Evolutionary conservation across 1,139 yeast genomes (phyloP), one percentile per base, ranked within the genome.

Genomic region (Taphrina sp.): DNA sequence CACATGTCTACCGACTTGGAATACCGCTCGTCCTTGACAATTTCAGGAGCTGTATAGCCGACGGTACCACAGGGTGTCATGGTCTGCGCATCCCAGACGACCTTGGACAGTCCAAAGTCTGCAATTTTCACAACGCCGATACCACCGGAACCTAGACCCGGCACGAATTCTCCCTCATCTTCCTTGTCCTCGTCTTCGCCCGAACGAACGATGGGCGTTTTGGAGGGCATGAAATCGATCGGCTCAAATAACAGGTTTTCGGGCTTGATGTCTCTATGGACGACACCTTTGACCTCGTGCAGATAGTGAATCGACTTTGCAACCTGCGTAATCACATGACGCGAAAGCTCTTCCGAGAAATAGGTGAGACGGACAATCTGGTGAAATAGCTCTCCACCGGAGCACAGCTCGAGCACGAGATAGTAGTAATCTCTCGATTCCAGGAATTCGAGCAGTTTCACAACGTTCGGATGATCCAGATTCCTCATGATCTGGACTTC

Each of bases 361-460:
- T 92, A 92, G 0, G 98, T 92, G 64, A 80, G 83, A 63, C 88
- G 84, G 36, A 92, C 95, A 64, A 92, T 89, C 69, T 89, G 94
- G 65, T 89, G 92, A 72, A 92, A 92, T 34, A 92, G 81, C 70
- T 94, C 98, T 24, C 98, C 98, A 16, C 98, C 98, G 53, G 83
- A 79, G 51, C 92, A 83, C 56, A 86, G 76, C 67, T 94, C 98
- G 63, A 90, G 81, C 5, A 92, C 76, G 57, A 92, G 81, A 68
- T 82, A 92, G 67, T 88, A 87, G 67, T 80, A 78, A 33, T 80
- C 78, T 29, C 73, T 72, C 57, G 83, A 77, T 64, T 84, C 88
- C 58, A 77, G 72, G 65, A 83, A 85, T 61, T 85, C 86, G 58
- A 83, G 71, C 63, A 92, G 78, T 61, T 76, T 76, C 31, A 89